Percentiles rank a stretch among this genome's conserved stretches.
Conservation (phyloP, 805 yeast genomes). For the Pichia manshurica region DNA sequence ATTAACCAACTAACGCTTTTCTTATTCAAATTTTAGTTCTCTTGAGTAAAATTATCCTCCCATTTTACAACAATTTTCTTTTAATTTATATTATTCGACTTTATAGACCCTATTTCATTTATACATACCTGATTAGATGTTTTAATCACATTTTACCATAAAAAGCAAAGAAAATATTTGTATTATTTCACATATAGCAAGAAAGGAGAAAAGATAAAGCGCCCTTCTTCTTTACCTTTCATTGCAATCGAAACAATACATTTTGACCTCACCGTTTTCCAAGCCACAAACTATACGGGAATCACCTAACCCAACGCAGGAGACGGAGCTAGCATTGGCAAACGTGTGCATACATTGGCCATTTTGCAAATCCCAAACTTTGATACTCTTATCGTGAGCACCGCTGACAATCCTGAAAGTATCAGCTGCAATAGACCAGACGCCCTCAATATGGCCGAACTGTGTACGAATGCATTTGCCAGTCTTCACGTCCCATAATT, state of each 20-base stretch:
- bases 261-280: conserved; percentile 80
- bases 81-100: too few relatives aligned
- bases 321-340: conserved; percentile 57
- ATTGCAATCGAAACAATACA: conserved; percentile 63
- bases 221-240: neutral
- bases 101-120: too few relatives aligned
- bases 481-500: conserved; percentile 81
- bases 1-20: too few relatives aligned
- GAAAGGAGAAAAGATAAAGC: conserved; percentile 1
- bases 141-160: too few relatives aligned
- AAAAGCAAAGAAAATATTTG: too few relatives aligned
- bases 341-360: conserved; percentile 94
- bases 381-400: conserved; percentile 84
- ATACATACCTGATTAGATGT: too few relatives aligned
- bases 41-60: too few relatives aligned
- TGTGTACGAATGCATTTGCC: conserved; percentile 90
- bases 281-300: conserved; percentile 86
- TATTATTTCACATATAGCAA: too few relatives aligned
- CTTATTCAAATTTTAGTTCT: too few relatives aligned
- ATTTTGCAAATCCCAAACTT: conserved; percentile 92
- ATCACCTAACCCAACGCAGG: conserved; percentile 82
- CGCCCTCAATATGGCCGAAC: conserved; percentile 97
- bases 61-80: too few relatives aligned
- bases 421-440: conserved; percentile 95
- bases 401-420: conserved; percentile 92